phyloP scores from a whole-genome alignment of 768 basidiomycete genomes.

The Saitozyma podzolica region DNA sequence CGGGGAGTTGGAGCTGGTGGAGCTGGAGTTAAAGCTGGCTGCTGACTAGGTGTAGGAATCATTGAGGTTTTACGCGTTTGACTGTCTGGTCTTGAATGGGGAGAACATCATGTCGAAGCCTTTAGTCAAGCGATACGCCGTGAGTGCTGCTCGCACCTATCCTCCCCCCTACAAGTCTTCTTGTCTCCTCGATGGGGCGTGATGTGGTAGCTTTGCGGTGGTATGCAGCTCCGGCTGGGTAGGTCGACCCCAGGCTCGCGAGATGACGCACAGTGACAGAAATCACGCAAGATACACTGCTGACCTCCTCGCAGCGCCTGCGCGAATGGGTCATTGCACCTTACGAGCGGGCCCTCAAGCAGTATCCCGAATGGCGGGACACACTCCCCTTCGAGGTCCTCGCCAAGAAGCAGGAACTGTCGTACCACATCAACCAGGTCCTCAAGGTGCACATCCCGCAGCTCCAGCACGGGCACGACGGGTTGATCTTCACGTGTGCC shows the following conservation, averaged over 20 bases:
- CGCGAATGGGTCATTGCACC: slow-evolving; percentile 80
- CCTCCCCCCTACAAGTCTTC: background rate
- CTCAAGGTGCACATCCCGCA: slow-evolving; percentile 78
- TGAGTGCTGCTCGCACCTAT: slow-evolving; percentile 55
- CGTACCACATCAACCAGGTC: slow-evolving; percentile 84
- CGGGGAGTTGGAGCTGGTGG: no score
- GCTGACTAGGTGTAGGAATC: slow-evolving; percentile 63
- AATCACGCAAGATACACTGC: no score
- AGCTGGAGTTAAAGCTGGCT: no score
- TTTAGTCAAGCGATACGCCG: slow-evolving; percentile 85
- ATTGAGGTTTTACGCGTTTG: slow-evolving; percentile 81
- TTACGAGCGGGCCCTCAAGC: slow-evolving; percentile 66
- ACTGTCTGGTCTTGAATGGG: slow-evolving; percentile 82
- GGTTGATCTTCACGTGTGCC: slow-evolving; percentile 92
- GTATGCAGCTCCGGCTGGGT: no score
- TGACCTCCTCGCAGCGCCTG: slow-evolving; percentile 61
- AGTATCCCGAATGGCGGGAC: slow-evolving; percentile 67
- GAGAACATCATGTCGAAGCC: slow-evolving; percentile 82
- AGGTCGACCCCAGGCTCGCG: no score
- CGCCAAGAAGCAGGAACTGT: slow-evolving; percentile 81
- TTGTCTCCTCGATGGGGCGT: no score
- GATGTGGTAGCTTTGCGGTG: no score
- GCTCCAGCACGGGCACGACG: slow-evolving; percentile 89
- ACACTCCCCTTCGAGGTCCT: slow-evolving; percentile 82
- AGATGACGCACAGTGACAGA: background rate